phyloP scores from a whole-genome alignment of 2,329 filamentous ascomycete genomes.

The Cordyceps javanica region DNA sequence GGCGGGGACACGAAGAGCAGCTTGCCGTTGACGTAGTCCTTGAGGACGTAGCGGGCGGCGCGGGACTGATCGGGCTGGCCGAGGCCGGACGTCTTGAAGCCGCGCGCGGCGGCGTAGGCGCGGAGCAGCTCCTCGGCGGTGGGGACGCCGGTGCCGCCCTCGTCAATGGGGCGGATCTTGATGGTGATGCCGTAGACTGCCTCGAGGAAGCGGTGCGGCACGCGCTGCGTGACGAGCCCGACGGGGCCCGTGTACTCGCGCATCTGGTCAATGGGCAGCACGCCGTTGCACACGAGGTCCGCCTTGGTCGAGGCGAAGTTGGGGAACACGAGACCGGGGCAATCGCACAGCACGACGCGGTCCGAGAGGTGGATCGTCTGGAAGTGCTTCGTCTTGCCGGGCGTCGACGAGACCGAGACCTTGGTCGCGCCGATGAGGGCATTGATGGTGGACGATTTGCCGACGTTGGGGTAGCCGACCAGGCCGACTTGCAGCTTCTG shows the following conservation, averaged over 20 bases:
- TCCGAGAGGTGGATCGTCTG: constrained; percentile 94
- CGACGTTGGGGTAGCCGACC: constrained; percentile 97
- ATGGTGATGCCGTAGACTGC: constrained; percentile 93
- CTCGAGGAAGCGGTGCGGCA: constrained; percentile 84
- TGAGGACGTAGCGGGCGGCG: constrained; percentile 82
- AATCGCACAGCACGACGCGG: constrained; percentile 89
- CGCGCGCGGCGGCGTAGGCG: constrained; percentile 81
- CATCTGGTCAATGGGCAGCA: constrained; percentile 93
- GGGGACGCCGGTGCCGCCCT: constrained; percentile 84
- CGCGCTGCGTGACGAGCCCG: constrained; percentile 73
- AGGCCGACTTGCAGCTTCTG: constrained; percentile 82
- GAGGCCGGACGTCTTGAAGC: constrained; percentile 82
- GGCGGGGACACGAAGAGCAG: constrained; percentile 88
- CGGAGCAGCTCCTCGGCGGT: constrained; percentile 79
- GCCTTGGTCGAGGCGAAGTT: constrained; percentile 97
- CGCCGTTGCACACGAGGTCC: constrained; percentile 89
- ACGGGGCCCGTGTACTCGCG: constrained; percentile 87
- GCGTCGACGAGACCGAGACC: constrained; percentile 94
- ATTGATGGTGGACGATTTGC: constrained; percentile 99
- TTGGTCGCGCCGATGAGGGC: constrained; percentile 98
- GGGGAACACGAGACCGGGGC: constrained; percentile 95
- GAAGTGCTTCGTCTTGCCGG: constrained; percentile 98
- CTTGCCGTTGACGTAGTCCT: constrained; percentile 97
- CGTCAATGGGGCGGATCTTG: constrained; percentile 69
- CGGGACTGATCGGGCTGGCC: constrained; percentile 91